Base-by-base conservation (phyloP, 2,329 filamentous ascomycete species). In the Fusarium albidum region DNA sequence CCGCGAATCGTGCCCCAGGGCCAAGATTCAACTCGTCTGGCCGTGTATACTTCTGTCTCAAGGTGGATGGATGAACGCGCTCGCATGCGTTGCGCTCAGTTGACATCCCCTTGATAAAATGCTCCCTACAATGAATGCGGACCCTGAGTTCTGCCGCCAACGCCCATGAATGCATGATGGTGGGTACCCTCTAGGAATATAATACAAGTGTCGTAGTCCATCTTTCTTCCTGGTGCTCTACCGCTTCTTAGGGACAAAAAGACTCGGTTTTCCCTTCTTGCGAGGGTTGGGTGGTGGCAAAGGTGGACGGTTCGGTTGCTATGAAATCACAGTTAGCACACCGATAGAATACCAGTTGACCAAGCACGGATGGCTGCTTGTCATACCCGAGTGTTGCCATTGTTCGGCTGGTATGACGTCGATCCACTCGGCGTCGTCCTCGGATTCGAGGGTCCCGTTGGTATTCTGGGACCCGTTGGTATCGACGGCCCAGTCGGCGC, bases 221-320 rank as follows among this genome's bases (percentile, higher is more conserved):
- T 51, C 38, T 25, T 33, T 46, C 26, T 25, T 33, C 43, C 26
- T 9, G 25, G 27, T 33, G 9, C n/a, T 29, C 41, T 54, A 71
- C 17, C 70, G 71, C 45, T 69, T 75, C 57, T 73, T 73, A 41
- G 74, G 72, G 15, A 80, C 77, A 51, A 80, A 80, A 12, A 77
- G 75, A 53, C 78, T 79, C 3, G 72, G 71, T n/a, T 75, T 70
- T 6, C 64, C 63, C 60, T 75, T 77, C 56, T 78, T 79, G 45
- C 71, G 67, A 31, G 70, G 66, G 13, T 58, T 49, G 8, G 63
- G 66, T 3, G 69, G 69, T 31, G 61, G 65, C 8, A 65, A 61
- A 38, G 62, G 46, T 17, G 58, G 51, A 5, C 59, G 59, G 37
- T 53, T 55, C 8, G 52, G 49, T 21, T 55, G 55, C 49, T 57